Percentiles rank a stretch among this genome's conserved stretches.
These are phyloP conservation scores for Sporobolus alterniflorus DNA, from an alignment of 202 grass and related monocot genomes.

Conservation along the genomic window DNA sequence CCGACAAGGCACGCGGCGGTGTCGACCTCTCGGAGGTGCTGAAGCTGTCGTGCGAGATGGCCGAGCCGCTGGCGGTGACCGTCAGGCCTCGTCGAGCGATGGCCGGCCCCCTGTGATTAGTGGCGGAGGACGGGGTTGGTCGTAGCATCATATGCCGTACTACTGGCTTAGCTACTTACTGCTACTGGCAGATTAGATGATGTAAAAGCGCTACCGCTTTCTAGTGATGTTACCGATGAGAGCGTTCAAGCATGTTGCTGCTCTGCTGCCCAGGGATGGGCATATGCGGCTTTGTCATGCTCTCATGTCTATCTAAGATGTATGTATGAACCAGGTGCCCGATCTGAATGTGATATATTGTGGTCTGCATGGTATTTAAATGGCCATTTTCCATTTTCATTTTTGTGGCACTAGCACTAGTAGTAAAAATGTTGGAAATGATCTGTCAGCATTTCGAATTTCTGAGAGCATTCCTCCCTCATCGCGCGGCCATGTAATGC, in stretches of 20 bases:
- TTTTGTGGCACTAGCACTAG: not conserved
- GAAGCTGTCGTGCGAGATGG: slow-evolving; percentile 93
- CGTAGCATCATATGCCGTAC: not conserved
- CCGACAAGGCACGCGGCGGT: not conserved
- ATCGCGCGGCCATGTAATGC: not conserved
- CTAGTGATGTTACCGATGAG: not conserved
- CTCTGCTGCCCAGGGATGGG: not conserved
- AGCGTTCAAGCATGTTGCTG: not conserved
- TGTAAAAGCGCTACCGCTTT: not conserved
- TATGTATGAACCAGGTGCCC: slow-evolving; percentile 21
- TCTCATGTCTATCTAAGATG: not conserved
- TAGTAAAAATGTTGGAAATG: not conserved
- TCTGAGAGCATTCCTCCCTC: no score
- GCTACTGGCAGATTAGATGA: not conserved
- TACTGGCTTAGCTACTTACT: not conserved
- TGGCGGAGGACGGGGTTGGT: not conserved
- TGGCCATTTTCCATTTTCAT: not conserved
- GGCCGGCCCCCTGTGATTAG: not conserved
- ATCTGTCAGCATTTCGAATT: not conserved
- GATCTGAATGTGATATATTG: slow-evolving; percentile 41
- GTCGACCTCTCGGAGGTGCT: slow-evolving; percentile 74
- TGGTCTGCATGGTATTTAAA: slow-evolving; percentile 6
- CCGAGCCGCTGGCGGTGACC: slow-evolving; percentile 52
- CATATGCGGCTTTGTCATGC: slow-evolving; percentile 15
- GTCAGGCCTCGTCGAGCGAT: slow-evolving; percentile 7